Evolutionary conservation across 495 filamentous ascomycete species (phyloP), one percentile per base, ranked within the genome.

Genomic region (Penicillium samsonianum): DNA sequence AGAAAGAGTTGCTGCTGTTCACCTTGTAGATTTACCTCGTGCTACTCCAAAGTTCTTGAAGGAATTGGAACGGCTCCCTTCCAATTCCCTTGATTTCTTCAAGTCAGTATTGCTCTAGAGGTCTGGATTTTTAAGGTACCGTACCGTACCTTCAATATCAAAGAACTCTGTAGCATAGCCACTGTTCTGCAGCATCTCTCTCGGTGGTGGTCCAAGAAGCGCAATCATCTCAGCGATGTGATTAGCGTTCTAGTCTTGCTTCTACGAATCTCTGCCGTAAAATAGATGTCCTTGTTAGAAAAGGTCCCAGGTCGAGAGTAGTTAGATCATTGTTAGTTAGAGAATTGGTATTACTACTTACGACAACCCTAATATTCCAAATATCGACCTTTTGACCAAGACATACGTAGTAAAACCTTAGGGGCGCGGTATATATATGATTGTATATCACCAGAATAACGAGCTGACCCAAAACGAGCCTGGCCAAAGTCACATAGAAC

Each of bases 231-330:
- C 64, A 40, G 73, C 70, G n/a, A 80, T 67, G 59, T 78, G 78
- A 17, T 78, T 65, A 6, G 64, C 67, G 14, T 66, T 70, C 17
- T 66, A 67, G 26, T 72, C 67, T 0, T 69, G 47, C 11, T 56
- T 55, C 16, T 76, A 65, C 16, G 67, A 60, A 60, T 79, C 71
- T 7, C 52, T 26, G 25, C 69, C 73, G 8, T 58, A 47, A 53
- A 83, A 82, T n/a, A 81, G 60, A 57, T 70, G 64, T 7, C 65
- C 26, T 7, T 28, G 63, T 60, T 81, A 71, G 51, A 78, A 78
- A 4, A 81, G 54, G 57, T 78, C 69, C 77, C 75, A 81, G 12
- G 50, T 23, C 53, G 51, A 12, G 7, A 30, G 45, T 40, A 53
- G 14, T 48, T 20, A 57, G 49, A 48, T 25, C 6, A 7, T 28